Base-by-base conservation (phyloP, 106 monocot genomes). In the Gastrodia elata region DNA sequence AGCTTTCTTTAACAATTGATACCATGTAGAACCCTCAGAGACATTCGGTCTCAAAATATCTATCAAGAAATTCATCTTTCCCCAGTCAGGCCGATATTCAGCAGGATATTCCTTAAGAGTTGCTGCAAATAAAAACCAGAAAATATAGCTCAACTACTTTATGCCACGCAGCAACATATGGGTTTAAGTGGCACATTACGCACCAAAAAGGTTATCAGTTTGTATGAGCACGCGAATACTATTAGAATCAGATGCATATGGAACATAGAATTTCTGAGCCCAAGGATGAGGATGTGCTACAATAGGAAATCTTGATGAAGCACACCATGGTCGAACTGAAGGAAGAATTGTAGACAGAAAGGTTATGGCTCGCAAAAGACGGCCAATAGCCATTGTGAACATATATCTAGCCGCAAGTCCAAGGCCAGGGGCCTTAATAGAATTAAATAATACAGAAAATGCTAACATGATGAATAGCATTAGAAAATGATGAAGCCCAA, bases 281-380 rank as follows among this genome's bases (percentile, higher is more conserved):
- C 93, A 98, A 38, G 93, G 97, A 75, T 98, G 97, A 33, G 97
- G 97, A 74, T 93, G 87, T n/a, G 61, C 24, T 20, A 93, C 88
- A 28, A 98, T 74, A 39, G 48, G 71, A 85, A 71, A 98, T 55
- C 91, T 82, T 52, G 80, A 65, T 9, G 75, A 11, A 73, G 87
- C 91, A 75, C 97, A 98, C 97, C 97, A 98, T 67, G 97, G 97
- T 24, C 97, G 85, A 8, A 79, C 64, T 8, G 97, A 91, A 40
- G 97, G 97, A 75, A 98, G 88, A 71, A 98, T 91, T 27, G 97
- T 98, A 28, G 97, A 88, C 76, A 98, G 77, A 77, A 98, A 98
- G 68, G 93, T 88, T 49, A 88, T 75, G 9, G 83, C 78, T 37
- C 97, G 90, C 42, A 98, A 83, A 79, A 98, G 86, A 65, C 93